These are phyloP conservation scores for Inonotus hispidus DNA, from an alignment of 1,284 basidiomycete species.

Conservation along the genomic window DNA sequence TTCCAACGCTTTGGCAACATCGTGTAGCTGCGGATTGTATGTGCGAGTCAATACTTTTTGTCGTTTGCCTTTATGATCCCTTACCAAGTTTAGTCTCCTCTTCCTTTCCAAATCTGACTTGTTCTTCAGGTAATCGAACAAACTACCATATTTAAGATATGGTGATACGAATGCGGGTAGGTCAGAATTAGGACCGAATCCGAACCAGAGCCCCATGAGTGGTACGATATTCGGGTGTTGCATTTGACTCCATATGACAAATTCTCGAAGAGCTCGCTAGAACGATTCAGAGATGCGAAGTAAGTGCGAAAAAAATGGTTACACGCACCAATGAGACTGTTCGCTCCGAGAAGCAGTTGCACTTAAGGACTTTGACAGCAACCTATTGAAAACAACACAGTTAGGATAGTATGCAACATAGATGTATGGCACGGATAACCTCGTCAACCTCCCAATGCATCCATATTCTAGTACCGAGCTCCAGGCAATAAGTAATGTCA, in stretches of 20 bases:
- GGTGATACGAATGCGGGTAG: neutral
- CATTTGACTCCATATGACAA: neutral
- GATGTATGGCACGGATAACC: neutral
- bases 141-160: neutral
- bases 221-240: neutral
- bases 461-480: neutral
- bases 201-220: neutral
- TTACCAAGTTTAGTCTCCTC: neutral
- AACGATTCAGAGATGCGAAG: neutral
- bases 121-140: neutral
- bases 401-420: neutral
- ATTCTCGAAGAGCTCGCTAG: neutral
- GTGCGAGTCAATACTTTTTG: neutral
- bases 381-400: neutral
- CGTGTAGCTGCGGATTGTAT: neutral
- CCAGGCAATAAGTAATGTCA: neutral
- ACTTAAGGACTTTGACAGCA: neutral
- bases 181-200: neutral
- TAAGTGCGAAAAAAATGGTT: neutral
- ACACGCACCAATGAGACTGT: neutral
- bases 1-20: neutral
- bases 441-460: neutral
- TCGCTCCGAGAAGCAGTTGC: neutral
- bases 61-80: neutral
- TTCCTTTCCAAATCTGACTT: neutral